These are phyloP conservation scores for Pelargonium australe DNA, from an alignment of 441 rosid genomes.

Conservation along the genomic window DNA sequence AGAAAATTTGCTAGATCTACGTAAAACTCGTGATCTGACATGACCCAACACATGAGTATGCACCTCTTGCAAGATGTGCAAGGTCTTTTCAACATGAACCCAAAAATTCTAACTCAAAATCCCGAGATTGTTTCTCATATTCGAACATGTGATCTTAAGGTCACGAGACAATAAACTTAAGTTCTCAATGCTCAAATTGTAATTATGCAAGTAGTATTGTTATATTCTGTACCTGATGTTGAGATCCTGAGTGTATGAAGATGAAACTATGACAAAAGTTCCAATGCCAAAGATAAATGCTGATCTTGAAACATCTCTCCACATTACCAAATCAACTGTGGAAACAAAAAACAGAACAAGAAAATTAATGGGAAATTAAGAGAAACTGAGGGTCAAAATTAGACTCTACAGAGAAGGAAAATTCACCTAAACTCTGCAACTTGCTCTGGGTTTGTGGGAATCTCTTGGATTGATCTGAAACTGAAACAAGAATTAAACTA, in stretches of 20 bases:
- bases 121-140: no score
- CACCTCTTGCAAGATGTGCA: no score
- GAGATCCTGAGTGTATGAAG: conserved; percentile 68
- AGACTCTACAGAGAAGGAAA: conserved; percentile 4
- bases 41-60: no score
- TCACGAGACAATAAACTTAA: no score
- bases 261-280: conserved; percentile 57
- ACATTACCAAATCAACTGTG: conserved; percentile 84
- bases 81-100: no score
- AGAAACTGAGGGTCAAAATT: conserved; percentile 1
- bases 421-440: conserved; percentile 59
- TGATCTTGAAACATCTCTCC: conserved; percentile 77
- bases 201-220: neutral
- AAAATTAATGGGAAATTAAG: neutral
- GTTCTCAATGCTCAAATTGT: neutral
- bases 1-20: no score
- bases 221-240: conserved; percentile 43
- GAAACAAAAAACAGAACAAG: neutral
- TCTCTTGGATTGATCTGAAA: conserved; percentile 25
- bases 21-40: no score
- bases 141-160: no score
- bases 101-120: no score
- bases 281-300: conserved; percentile 72
- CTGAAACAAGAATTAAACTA: conserved; percentile 23
- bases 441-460: conserved; percentile 52